Base-by-base conservation (phyloP, 1,139 yeast genomes). In the Pichia cactophila region DNA sequence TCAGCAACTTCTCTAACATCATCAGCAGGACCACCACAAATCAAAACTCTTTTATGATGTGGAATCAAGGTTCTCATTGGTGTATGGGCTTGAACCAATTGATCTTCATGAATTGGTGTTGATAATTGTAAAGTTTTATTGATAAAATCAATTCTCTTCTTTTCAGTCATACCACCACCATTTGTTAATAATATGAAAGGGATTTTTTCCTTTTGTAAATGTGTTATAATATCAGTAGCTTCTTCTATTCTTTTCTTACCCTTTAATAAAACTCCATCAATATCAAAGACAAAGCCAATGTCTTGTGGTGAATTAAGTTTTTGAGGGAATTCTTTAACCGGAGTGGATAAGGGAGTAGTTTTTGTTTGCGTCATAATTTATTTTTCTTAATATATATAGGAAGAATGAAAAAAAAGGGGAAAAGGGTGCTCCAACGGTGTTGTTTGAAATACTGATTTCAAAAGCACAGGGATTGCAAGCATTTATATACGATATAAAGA, bases 231-330 rank as follows among this genome's bases (percentile, higher is more conserved):
- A 16, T 73, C 72, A 26, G 69, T 69, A 2, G 96, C 97, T 43
- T 74, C 75, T 1, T 83, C 81, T 43, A 92, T 78, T 0, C 90
- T 78, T 43, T 72, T 72, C 29, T 78, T 71, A 17, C 97, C 96
- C 51, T 94, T 78, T 20, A 92, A 64, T 35, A 92, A 70, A n/a
- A 92, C 98, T 6, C 98, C 98, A 66, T 92, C 98, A 50, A 92
- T 88, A 53, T 63, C 66, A 44, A 63, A 63, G 2, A 56, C 66
- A 46, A 63, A 63, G 4, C 61, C 66, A 33, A 62, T 46, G 20
- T 60, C 59, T 29, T 51, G 55, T 11, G 44, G 40, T 4, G 35
- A 29, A 26, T 47, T 46, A 14, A 54, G 23, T 35, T 53, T 47
- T 38, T 28, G 33, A n/a, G 44, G 40, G 8, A 43, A 16, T 44